Evolutionary conservation across 2,329 filamentous ascomycete genomes (phyloP), one percentile per base, ranked within the genome.

Genomic region (Cladorrhinum sp.): DNA sequence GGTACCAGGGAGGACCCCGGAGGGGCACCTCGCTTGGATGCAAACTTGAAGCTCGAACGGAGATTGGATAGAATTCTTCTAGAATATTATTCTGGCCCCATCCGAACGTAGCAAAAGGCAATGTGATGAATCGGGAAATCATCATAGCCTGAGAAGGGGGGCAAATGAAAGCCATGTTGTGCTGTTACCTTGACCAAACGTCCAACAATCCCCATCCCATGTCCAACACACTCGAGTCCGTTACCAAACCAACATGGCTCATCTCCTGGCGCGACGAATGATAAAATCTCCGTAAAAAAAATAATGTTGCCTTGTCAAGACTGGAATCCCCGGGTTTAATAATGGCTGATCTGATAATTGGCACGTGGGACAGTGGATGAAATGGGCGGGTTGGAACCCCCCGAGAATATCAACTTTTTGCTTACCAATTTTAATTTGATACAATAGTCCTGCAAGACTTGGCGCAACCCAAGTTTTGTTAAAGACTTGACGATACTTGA

Each of bases 351-450:
- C 10, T 22, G 18, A 22, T 50, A 24, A 24, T 6, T 50, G 8
- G 4, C 48, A 13, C 20, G 49, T 23, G n/a, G n/a, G n/a, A n/a
- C n/a, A n/a, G n/a, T n/a, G 52, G 57, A 62, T 60, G 49, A 57
- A 60, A 62, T 60, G 49, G 55, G 59, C 32, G 49, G 57, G 23
- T 50, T 61, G 45, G 53, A 38, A 60, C 23, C 20, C 60, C 59
- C 60, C 52, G 60, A 58, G 51, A 52, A 45, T 16, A 36, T 38
- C n/a, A n/a, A n/a, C n/a, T 4, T n/a, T 36, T 29, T 29, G 10
- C 25, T 29, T 29, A 29, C 25, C 25, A 29, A 10, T 29, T 29
- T 29, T 5, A 29, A 5, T 5, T 29, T 29, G n/a, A n/a, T n/a
- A n/a, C n/a, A n/a, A n/a, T n/a, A n/a, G n/a, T n/a, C n/a, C n/a